Conservation (phyloP, 495 filamentous ascomycete genomes). For the Diplogelasinospora grovesii region DNA sequence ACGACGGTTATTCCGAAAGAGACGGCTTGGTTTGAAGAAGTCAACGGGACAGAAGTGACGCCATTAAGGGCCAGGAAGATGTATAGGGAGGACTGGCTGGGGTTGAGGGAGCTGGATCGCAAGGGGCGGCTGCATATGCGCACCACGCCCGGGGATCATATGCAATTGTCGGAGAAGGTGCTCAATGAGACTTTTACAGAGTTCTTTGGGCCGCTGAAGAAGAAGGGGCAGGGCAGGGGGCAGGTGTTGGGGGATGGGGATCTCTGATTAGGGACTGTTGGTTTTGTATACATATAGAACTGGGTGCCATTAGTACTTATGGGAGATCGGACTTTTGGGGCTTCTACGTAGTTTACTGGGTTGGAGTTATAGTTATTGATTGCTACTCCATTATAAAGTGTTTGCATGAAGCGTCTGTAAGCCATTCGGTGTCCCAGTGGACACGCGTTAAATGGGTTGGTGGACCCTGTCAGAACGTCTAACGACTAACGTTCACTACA, state of each 20-base stretch:
- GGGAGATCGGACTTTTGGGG: too few species aligned
- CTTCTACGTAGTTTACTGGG: too few species aligned
- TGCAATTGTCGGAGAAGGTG: constrained; percentile 65
- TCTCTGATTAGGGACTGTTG: constrained; percentile 14
- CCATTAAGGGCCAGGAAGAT: constrained; percentile 62
- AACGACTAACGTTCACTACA: too few species aligned
- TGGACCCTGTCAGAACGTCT: too few species aligned
- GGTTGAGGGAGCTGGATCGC: constrained; percentile 73
- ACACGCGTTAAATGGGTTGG: too few species aligned
- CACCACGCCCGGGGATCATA: constrained; percentile 67
- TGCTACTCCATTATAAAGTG: too few species aligned
- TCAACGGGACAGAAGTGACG: constrained; percentile 63
- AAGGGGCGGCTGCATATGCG: constrained; percentile 72
- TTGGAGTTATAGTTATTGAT: too few species aligned
- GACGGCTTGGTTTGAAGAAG: constrained; percentile 84
- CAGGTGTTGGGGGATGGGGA: constrained; percentile 12
- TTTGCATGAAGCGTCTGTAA: too few species aligned
- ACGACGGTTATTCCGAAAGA: constrained; percentile 83
- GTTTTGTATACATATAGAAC: not conserved
- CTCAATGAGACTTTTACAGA: constrained; percentile 61
- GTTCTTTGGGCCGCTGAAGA: constrained; percentile 57
- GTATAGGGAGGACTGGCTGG: constrained; percentile 93
- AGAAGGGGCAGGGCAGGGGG: too few species aligned
- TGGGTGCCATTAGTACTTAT: not conserved
- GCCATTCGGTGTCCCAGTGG: too few species aligned